phyloP scores from a whole-genome alignment of 2,329 filamentous ascomycete genomes.

The Cercospora sp. region DNA sequence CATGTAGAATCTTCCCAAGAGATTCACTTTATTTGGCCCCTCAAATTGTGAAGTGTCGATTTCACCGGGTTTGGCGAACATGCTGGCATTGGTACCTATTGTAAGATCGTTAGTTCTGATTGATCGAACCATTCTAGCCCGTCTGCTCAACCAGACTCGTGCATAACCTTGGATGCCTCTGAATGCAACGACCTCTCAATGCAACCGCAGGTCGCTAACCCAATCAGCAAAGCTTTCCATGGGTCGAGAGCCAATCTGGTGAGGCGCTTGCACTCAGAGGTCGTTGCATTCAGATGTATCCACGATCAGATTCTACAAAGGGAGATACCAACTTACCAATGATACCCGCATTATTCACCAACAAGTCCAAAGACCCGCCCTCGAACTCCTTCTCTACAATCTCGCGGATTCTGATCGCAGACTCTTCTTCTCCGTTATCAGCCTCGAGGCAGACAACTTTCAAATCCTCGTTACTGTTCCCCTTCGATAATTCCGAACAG shows the following conservation, averaged over 20 bases:
- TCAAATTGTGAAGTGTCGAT: slow-evolving; percentile 18
- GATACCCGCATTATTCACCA: slow-evolving; percentile 24
- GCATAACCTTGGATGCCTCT: no score
- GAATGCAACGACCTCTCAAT: no score
- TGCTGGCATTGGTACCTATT: background rate
- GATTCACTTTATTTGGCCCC: slow-evolving; percentile 19
- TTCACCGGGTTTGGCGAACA: slow-evolving; percentile 12
- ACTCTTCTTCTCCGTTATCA: background rate
- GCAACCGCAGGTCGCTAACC: no score
- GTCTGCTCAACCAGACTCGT: no score
- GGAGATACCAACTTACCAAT: no score
- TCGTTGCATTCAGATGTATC: no score
- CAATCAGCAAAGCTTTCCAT: no score
- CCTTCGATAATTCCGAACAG: slow-evolving; percentile 12
- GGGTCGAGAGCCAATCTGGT: no score
- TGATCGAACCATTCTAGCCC: no score
- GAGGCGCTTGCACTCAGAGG: no score
- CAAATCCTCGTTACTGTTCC: background rate
- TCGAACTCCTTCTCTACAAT: background rate
- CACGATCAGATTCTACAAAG: no score
- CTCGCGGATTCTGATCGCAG: background rate
- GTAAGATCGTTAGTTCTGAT: background rate
- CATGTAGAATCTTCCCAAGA: slow-evolving; percentile 19
- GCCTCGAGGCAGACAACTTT: slow-evolving; percentile 3
- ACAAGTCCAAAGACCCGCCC: slow-evolving; percentile 13